A percentile compares a stretch with the other conserved stretches of the same genome.
Conservation (phyloP, 2,329 filamentous ascomycete species). For the Fonsecaea multimorphosa region DNA sequence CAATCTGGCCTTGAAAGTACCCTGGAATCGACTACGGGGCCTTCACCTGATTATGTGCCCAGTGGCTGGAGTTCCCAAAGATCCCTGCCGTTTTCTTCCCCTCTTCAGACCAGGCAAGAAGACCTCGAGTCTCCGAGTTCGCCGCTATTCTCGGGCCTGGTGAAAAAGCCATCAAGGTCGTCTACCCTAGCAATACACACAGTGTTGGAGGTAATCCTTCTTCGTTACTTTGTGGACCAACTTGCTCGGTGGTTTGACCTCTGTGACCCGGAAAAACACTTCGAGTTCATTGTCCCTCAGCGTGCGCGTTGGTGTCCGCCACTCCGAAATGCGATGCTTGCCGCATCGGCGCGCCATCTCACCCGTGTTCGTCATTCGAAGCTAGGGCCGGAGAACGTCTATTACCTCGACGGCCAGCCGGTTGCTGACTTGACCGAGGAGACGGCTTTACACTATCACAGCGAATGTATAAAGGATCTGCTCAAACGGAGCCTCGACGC, state of each 20-base stretch:
- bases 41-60: not conserved
- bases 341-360: constrained; percentile 49
- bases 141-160: constrained; percentile 13
- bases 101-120: constrained; percentile 2
- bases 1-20: not conserved
- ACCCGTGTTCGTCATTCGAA: constrained; percentile 41
- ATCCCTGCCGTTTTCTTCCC: constrained; percentile 6
- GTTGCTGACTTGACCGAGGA: constrained; percentile 45
- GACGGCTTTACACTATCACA: constrained; percentile 51
- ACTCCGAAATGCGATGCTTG: constrained; percentile 49
- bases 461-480: constrained; percentile 50
- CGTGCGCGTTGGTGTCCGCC: constrained; percentile 50
- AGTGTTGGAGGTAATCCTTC: constrained; percentile 24
- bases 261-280: constrained; percentile 51
- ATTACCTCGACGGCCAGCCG: constrained; percentile 35
- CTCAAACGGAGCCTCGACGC: constrained; percentile 48
- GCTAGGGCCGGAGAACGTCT: constrained; percentile 9
- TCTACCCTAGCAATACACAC: constrained; percentile 9
- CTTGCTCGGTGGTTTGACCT: constrained; percentile 48
- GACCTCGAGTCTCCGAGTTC: not conserved
- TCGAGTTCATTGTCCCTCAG: constrained; percentile 50
- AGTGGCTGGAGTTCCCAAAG: constrained; percentile 6
- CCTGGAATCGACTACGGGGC: not conserved
- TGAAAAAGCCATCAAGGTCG: constrained; percentile 16
- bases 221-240: constrained; percentile 39